Evolutionary conservation across 2,329 filamentous ascomycete species (phyloP).

Genomic region (Colletotrichum navitas): DNA sequence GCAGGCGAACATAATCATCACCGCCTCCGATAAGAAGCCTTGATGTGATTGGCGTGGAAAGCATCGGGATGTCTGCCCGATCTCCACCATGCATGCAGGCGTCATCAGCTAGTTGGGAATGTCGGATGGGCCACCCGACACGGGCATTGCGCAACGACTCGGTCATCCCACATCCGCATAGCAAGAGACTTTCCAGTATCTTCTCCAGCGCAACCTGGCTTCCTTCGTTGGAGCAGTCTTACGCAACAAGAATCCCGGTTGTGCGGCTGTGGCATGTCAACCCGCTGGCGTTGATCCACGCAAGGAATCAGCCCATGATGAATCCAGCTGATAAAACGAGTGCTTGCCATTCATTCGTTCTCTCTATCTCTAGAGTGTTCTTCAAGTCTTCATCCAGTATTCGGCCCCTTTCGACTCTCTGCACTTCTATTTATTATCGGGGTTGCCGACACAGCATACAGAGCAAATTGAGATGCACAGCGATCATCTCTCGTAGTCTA

Average conservation of each 20-base stretch:
- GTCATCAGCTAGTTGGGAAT: conserved; percentile 8
- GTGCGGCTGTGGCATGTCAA: neutral
- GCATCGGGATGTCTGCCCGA: conserved; percentile 16
- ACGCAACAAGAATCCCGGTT: conserved; percentile 5
- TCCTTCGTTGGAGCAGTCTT: neutral
- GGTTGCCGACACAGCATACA: neutral
- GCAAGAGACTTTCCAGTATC: neutral
- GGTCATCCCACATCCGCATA: conserved; percentile 6
- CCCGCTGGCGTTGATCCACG: neutral
- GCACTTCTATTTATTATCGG: neutral
- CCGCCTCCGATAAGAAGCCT: conserved; percentile 19
- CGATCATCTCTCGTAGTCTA: neutral
- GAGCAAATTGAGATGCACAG: neutral
- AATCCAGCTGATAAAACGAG: conserved; percentile 2
- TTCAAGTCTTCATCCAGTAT: too few relatives aligned
- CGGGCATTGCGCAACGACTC: conserved; percentile 14
- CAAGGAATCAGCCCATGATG: neutral
- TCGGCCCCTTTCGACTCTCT: neutral
- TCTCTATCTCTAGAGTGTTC: neutral
- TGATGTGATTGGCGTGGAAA: conserved; percentile 5
- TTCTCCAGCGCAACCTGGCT: neutral
- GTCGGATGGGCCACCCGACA: conserved; percentile 27
- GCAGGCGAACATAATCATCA: neutral
- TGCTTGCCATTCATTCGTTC: neutral
- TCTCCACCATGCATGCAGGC: neutral